phyloP scores from a whole-genome alignment of 345 rosid species.

The Ailanthus altissimus region DNA sequence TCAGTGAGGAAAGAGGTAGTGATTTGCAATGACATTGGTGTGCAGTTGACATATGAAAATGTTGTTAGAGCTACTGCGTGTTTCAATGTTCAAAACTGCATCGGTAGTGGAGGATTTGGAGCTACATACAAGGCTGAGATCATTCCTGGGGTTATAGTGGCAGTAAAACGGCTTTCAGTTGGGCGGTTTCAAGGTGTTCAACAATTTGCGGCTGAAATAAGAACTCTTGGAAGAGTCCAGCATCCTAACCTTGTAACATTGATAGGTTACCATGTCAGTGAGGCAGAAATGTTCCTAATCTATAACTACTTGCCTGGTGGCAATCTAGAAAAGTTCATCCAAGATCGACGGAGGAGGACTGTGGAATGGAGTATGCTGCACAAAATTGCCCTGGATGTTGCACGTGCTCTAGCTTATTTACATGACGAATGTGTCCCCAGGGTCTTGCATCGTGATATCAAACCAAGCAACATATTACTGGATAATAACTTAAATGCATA shows the following conservation, averaged over 20 bases:
- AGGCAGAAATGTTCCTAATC: constrained; percentile 52
- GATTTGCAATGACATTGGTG: constrained; percentile 44
- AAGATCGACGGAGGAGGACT: constrained; percentile 41
- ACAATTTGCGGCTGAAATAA: constrained; percentile 56
- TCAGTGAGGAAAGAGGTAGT: constrained; percentile 42
- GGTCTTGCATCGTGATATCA: constrained; percentile 55
- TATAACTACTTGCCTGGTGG: constrained; percentile 60
- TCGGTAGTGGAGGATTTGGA: constrained; percentile 58
- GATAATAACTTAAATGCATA: constrained; percentile 49
- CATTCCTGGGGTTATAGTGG: constrained; percentile 46
- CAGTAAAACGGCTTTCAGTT: constrained; percentile 51
- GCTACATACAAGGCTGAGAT: constrained; percentile 59
- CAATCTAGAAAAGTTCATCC: constrained; percentile 51
- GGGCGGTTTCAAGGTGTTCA: constrained; percentile 61
- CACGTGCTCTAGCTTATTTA: constrained; percentile 53
- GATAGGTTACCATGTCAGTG: constrained; percentile 54
- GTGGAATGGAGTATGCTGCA: constrained; percentile 52
- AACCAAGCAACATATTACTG: constrained; percentile 55
- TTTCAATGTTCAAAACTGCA: constrained; percentile 51
- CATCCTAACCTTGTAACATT: constrained; percentile 54
- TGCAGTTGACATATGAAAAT: constrained; percentile 48
- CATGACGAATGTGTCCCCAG: constrained; percentile 54
- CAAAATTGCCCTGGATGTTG: constrained; percentile 58
- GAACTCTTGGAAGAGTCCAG: constrained; percentile 52
- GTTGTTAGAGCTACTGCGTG: constrained; percentile 52